Base-by-base conservation (phyloP, 1,284 basidiomycete genomes). In the Malassezia globosa region DNA sequence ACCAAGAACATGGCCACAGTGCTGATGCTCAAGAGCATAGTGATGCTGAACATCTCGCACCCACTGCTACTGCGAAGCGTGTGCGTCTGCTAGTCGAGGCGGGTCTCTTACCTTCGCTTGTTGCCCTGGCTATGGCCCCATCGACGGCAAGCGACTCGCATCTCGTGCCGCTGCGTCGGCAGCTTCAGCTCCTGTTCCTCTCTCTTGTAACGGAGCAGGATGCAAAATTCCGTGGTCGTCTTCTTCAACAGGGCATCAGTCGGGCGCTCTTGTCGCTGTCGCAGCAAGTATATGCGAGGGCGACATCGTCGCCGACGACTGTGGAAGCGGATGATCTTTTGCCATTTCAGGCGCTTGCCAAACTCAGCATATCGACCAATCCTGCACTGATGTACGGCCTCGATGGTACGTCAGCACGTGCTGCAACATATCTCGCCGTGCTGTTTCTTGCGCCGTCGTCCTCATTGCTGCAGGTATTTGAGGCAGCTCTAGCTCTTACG, bases 401-500 rank as follows among this genome's bases (percentile, higher is more conserved):
- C 5, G 31, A 36, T 7, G 50, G 53, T 7, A 49, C 42, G 0
- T 33, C 53, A 2, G 35, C 46, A 13, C 52, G 54, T 0, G 58
- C 57, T 5, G 40, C 56, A 1, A 43, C 56, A 7, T 41, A 57
- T 48, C 40, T 63, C 16, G 55, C 43, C 37, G 41, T 41, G 5
- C 55, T 68, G 4, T 48, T 54, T 40, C 55, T 66, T 4, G 46
- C 48, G 7, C 39, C 37, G 18, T 6, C 84, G 60, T 73, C 80
- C 0, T 76, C 78, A 0, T 79, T 87, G 1, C 75, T 96, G 13
- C 87, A 95, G 64, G 79, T 79, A 37, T 97, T 97, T 64, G 92
- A 97, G 72, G 81, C 82, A 3, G 77, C 89, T 55, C 90, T 97
- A 85, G 90, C 89, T 1, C 77, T 97, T 40, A 97, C 92, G 4